phyloP scores from a whole-genome alignment of 257 asterid genomes.

The Solanum megistacrolobum region DNA sequence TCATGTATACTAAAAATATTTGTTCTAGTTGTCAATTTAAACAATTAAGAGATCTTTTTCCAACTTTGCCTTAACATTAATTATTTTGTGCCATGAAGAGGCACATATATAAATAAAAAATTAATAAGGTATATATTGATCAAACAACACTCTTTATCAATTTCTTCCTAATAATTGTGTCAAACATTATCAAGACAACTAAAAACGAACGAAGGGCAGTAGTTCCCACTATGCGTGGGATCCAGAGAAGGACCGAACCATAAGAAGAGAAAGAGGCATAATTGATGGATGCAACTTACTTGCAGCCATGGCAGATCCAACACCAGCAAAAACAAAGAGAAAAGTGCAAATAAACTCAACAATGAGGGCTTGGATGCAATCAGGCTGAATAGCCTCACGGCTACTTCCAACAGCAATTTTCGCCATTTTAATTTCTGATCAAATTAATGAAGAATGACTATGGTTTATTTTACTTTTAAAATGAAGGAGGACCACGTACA shows the following conservation, averaged over 20 bases:
- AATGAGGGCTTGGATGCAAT: slow-evolving; percentile 71
- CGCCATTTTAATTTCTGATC: slow-evolving; percentile 28
- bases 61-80: no score
- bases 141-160: no score
- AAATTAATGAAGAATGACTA: background rate
- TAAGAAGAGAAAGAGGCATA: background rate
- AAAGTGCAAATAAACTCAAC: slow-evolving; percentile 81
- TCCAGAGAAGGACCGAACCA: background rate
- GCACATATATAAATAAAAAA: no score
- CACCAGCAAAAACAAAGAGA: slow-evolving; percentile 77
- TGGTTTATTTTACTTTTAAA: background rate
- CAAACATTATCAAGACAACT: no score
- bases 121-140: no score
- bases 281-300: slow-evolving; percentile 21
- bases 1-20: no score
- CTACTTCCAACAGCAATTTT: slow-evolving; percentile 59
- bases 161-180: no score
- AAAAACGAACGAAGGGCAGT: background rate
- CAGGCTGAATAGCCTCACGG: slow-evolving; percentile 55
- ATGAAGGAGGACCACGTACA: background rate
- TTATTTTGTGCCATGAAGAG: no score
- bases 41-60: no score
- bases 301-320: slow-evolving; percentile 87
- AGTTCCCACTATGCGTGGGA: background rate
- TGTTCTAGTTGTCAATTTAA: no score